Conservation (phyloP, 2,329 filamentous ascomycete species). For the Fusarium avenaceum region DNA sequence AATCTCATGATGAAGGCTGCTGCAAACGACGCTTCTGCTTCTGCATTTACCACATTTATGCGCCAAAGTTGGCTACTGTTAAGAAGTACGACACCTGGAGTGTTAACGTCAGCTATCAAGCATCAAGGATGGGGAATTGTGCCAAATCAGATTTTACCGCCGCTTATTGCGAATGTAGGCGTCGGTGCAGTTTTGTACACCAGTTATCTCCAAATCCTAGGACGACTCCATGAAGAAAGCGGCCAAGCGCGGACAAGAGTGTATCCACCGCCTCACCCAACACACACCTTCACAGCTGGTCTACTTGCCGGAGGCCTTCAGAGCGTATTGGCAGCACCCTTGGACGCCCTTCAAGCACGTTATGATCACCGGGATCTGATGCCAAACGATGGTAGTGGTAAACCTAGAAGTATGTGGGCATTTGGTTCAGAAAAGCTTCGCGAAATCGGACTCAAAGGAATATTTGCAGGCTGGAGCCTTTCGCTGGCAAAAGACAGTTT, state of each 20-base stretch:
- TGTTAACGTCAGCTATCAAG: slow-evolving; percentile 75
- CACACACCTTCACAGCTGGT: slow-evolving; percentile 77
- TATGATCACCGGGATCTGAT: slow-evolving; percentile 72
- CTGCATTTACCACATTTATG: slow-evolving; percentile 52
- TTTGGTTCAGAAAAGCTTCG: slow-evolving; percentile 74
- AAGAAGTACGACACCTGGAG: slow-evolving; percentile 76
- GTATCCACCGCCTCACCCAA: slow-evolving; percentile 76
- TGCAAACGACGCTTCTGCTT: slow-evolving; percentile 53
- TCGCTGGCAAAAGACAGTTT: slow-evolving; percentile 78
- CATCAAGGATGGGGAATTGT: slow-evolving; percentile 81
- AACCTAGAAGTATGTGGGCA: slow-evolving; percentile 76
- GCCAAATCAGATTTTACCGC: slow-evolving; percentile 82
- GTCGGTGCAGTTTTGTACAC: slow-evolving; percentile 83
- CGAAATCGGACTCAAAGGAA: slow-evolving; percentile 79
- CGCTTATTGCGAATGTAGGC: slow-evolving; percentile 79
- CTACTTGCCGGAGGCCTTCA: slow-evolving; percentile 77
- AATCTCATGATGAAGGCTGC: slow-evolving; percentile 55
- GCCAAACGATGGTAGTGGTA: slow-evolving; percentile 56
- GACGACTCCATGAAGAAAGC: slow-evolving; percentile 74
- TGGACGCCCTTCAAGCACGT: slow-evolving; percentile 81
- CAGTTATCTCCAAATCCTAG: slow-evolving; percentile 79
- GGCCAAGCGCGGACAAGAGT: slow-evolving; percentile 68
- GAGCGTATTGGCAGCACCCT: slow-evolving; percentile 78
- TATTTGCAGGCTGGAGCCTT: slow-evolving; percentile 80
- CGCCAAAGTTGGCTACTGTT: slow-evolving; percentile 64